Evolutionary conservation across 192 early-diverging fungal species (phyloP), one percentile per base, ranked within the genome.

Genomic region (Coemansia sp.): DNA sequence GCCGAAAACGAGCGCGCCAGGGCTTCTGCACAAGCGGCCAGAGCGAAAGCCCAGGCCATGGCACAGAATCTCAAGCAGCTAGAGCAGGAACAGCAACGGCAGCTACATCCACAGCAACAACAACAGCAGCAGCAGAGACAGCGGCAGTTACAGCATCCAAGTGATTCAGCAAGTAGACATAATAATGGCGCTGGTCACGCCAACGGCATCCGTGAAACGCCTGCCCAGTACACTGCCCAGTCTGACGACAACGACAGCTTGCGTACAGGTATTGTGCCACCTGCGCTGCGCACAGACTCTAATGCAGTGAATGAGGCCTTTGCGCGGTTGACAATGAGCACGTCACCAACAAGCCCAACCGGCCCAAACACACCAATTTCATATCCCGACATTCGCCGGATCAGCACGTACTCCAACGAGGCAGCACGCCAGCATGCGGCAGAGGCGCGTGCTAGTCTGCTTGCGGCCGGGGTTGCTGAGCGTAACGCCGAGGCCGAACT

Each of bases 371-470:
- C 39, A 3, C 56, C 39, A 15, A n/a, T 13, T 18, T 58, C 56
- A 26, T 41, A 40, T n/a, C 53, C 67, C 4, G 77, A 79, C 13
- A 38, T 63, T 49, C 77, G 77, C 40, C 77, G 72, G 18, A 44
- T 48, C 12, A 58, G 63, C 59, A 61, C 63, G 53, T 65, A 66
- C 53, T 47, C 72, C 32, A 74, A 67, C 48, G 73, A 75, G 26
- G 78, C 67, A 0, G 70, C 71, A 3, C 79, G 79, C 11, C 59
- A 64, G 67, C 64, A 74, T 39, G 58, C 79, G 9, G 74, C 73
- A 8, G 79, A 81, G 57, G 79, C 79, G n/a, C 79, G 79, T 1
- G 74, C 74, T 49, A 81, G 79, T 40, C 56, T 81, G 65, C 64
- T 81, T 57, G 79, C 79, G 4, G 79, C 79, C 4, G 79, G 70